Evolutionary conservation across 768 basidiomycete genomes (phyloP), one percentile per base, ranked within the genome.

Genomic region (Suillus decipiens): DNA sequence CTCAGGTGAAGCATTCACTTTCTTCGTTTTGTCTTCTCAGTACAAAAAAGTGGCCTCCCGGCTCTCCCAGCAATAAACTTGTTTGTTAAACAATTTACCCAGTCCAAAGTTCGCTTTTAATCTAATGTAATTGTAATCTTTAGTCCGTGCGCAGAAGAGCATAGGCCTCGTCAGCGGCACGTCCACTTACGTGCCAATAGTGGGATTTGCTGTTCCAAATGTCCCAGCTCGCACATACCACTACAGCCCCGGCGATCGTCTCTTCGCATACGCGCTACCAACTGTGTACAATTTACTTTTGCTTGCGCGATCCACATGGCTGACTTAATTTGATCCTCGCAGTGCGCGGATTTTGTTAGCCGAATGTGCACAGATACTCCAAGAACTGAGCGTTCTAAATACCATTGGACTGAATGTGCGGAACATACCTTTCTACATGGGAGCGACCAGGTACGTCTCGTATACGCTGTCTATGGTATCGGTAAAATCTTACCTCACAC

Each of bases 401-500:
- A 84, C 90, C 65, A 73, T 95, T 59, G 97, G 98, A 72, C 74
- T 98, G 69, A 84, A 84, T n/a, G 69, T 97, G 90, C 64, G 96
- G 88, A 28, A 28, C 28, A 28, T 28, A 28, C 28, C 28, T 28
- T 3, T 28, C 3, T 1, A 3, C 28, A 28, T 28, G 28, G 28
- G 28, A 28, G 28, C 28, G 1, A 28, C 28, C 28, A 28, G 28
- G 28, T 28, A 28, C 28, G 28, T 3, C 28, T 28, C 28, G 28
- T 28, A 3, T 28, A 1, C 3, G 28, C 3, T 28, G 28, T 28
- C 28, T 28, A 28, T 1, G 28, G 28, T 28, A 28, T 28, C 3
- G 28, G 28, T 28, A 28, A 28, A 28, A 3, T 28, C 28, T 3
- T 3, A 28, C 28, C 3, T 28, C 28, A 28, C 28, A 28, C n/a